phyloP scores from a whole-genome alignment of 805 yeast species.

The Wickerhamomyces canadensis region DNA sequence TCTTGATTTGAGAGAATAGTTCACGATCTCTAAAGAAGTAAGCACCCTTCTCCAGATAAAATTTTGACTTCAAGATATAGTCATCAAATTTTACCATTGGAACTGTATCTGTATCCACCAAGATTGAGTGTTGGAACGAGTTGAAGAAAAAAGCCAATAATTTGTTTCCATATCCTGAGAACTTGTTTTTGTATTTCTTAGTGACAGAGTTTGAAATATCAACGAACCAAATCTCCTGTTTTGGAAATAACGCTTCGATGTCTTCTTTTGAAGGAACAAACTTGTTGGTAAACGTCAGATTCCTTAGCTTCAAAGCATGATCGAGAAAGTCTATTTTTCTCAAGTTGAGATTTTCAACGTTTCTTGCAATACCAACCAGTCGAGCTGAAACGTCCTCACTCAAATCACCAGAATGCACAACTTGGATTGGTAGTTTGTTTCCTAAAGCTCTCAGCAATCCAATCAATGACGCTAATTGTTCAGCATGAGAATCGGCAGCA shows the following conservation, averaged over 20 bases:
- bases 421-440: constrained; percentile 44
- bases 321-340: too few relatives aligned
- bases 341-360: constrained; percentile 13
- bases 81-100: constrained; percentile 34
- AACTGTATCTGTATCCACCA: constrained; percentile 49
- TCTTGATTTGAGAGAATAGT: constrained; percentile 12
- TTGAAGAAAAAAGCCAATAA: constrained; percentile 53
- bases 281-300: too few relatives aligned
- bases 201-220: constrained; percentile 22
- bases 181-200: constrained; percentile 19
- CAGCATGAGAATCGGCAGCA: constrained; percentile 39
- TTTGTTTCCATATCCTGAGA: constrained; percentile 37
- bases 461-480: constrained; percentile 43
- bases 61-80: constrained; percentile 28
- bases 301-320: too few relatives aligned
- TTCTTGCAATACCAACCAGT: constrained; percentile 26
- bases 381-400: constrained; percentile 25
- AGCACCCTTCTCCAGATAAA: constrained; percentile 33
- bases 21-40: constrained; percentile 43
- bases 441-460: constrained; percentile 43
- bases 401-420: constrained; percentile 39
- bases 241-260: constrained; percentile 12
- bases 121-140: constrained; percentile 48
- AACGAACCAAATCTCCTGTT: constrained; percentile 36
- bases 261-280: too few relatives aligned